Percentiles rank a stretch among this genome's conserved stretches.
Conservation (phyloP, 495 filamentous ascomycete species). For the Xylaria intraflava region DNA sequence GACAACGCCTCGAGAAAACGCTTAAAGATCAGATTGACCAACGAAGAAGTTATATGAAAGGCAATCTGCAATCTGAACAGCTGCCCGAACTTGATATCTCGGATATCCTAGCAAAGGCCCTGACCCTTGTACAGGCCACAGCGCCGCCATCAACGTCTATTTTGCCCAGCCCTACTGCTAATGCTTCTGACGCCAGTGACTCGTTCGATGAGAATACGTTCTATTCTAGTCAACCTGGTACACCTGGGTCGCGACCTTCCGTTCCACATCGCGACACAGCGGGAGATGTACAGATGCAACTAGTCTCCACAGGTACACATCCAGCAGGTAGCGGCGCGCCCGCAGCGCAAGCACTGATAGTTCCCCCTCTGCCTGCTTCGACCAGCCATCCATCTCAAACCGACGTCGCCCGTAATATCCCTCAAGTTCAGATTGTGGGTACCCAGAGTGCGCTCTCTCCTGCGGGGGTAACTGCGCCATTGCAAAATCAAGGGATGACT, state of each 20-base stretch:
- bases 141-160: constrained; percentile 42
- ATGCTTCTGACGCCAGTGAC: constrained; percentile 57
- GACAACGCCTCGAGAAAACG: constrained; percentile 69
- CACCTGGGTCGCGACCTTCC: constrained; percentile 37
- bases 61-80: constrained; percentile 55
- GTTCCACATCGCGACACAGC: constrained; percentile 36
- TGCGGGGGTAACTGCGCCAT: constrained; percentile 11
- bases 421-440: background rate
- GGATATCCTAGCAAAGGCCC: constrained; percentile 63
- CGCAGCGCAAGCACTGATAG: constrained; percentile 5
- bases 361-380: constrained; percentile 8
- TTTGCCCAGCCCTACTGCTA: constrained; percentile 44
- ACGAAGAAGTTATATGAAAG: constrained; percentile 46
- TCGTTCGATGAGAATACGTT: constrained; percentile 92
- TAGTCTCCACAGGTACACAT: constrained; percentile 6
- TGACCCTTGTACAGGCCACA: constrained; percentile 54
- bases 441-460: background rate
- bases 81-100: constrained; percentile 68
- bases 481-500: constrained; percentile 3
- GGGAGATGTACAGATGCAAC: constrained; percentile 40
- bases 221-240: constrained; percentile 73
- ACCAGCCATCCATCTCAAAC: constrained; percentile 2
- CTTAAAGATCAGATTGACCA: constrained; percentile 71
- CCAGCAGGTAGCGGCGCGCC: constrained; percentile 7
- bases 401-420: background rate